Base-by-base conservation (phyloP, 305 asterid genomes). In the Fraxinus sp. region DNA sequence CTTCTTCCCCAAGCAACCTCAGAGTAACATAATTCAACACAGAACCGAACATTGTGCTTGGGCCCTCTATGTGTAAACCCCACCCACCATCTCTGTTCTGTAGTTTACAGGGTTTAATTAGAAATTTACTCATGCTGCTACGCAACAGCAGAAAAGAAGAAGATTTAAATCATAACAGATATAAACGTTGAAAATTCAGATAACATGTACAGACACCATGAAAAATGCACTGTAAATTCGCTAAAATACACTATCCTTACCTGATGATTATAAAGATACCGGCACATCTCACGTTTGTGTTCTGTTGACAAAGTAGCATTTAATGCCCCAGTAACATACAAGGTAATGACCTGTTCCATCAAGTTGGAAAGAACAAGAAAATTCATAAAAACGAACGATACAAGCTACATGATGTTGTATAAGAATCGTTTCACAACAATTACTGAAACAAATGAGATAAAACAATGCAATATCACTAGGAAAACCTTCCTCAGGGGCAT, bases 11-110 rank as follows among this genome's bases (percentile, higher is more conserved):
- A 81, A 95, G 98, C 91, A 95, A 87, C 89, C 99, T 92, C 84
- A 95, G 84, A 80, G 98, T 93, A 79, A 95, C 93, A 72, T 95
- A 95, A 88, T 86, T 94, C 88, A 95, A 88, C 82, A 87, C 98
- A 71, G 97, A 89, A 84, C 99, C 97, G 85, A 95, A 94, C 99
- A 95, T 95, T 64, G 98, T 95, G 89, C 98, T 93, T 66, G 93
- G 99, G 82, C 99, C 93, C 87, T 95, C 98, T 85, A 95, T 94
- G 87, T 95, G 98, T 89, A 95, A 91, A 82, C 99, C 98, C 97
- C 98, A 94, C 80, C 99, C 98, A 86, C 98, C 98, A 86, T 95
- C 98, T 74, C 78, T 83, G 86, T 94, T 95, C 98, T 95, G 94
- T 84, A 84, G 77, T 79, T 86, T 74, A 77, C 82, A 87, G 55